These are phyloP conservation scores for Fraxinus americana DNA, from an alignment of 257 asterid species.

Conservation along the genomic window DNA sequence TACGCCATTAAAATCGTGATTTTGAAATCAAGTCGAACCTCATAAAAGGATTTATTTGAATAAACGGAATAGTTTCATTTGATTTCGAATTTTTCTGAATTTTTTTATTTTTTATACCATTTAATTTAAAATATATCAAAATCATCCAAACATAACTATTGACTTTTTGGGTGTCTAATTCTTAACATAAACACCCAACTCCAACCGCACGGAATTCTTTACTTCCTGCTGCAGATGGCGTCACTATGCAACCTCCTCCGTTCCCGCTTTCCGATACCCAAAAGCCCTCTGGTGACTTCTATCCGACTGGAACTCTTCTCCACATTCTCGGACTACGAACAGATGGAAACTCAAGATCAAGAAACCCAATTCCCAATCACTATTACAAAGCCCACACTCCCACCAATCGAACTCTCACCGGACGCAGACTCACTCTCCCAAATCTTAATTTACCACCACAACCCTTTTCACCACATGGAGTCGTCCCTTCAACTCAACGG, in stretches of 20 bases:
- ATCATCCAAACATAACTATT: no score
- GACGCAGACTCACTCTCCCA: slow-evolving; percentile 74
- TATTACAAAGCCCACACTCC: slow-evolving; percentile 42
- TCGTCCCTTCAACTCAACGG: slow-evolving; percentile 82
- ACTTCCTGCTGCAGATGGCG: slow-evolving; percentile 19
- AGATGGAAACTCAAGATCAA: neutral
- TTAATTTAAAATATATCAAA: no score
- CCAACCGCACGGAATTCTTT: neutral
- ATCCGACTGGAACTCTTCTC: slow-evolving; percentile 28
- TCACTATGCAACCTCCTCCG: slow-evolving; percentile 7
- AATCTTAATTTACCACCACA: slow-evolving; percentile 72
- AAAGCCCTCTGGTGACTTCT: neutral
- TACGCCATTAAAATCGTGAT: no score
- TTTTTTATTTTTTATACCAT: no score
- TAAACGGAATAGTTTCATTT: no score
- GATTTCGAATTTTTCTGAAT: no score
- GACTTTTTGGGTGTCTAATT: no score
- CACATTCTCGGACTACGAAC: slow-evolving; percentile 42
- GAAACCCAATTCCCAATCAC: slow-evolving; percentile 9
- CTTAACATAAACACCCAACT: no score
- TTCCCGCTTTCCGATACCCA: neutral
- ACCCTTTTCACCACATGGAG: slow-evolving; percentile 90
- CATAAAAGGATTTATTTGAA: no score
- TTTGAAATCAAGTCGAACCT: no score
- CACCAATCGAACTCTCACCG: slow-evolving; percentile 51